phyloP scores from a whole-genome alignment of 2,329 filamentous ascomycete genomes.

The Penicillium nordicum region DNA sequence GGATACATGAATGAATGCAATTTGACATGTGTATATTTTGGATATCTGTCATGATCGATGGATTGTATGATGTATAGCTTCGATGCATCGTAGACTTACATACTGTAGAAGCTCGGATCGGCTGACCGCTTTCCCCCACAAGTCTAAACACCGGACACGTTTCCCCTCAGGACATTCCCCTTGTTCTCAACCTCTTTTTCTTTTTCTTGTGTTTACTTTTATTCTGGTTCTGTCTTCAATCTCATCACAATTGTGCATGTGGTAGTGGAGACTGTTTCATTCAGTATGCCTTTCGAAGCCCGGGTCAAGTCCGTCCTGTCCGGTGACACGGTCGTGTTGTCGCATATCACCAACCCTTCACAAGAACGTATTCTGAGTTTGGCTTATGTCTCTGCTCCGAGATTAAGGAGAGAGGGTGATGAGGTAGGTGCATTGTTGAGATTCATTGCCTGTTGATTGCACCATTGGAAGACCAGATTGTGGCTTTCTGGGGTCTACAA shows the following conservation, averaged over 20 bases:
- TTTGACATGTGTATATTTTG: slow-evolving; percentile 1
- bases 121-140: slow-evolving; percentile 31
- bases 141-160: slow-evolving; percentile 31
- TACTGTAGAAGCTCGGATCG: slow-evolving; percentile 9
- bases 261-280: slow-evolving; percentile 11
- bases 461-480: neutral
- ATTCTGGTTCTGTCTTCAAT: slow-evolving; percentile 11
- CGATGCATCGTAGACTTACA: neutral
- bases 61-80: neutral
- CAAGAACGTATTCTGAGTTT: slow-evolving; percentile 85
- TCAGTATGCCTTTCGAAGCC: slow-evolving; percentile 50
- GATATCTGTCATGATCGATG: neutral
- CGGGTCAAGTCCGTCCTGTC: slow-evolving; percentile 92
- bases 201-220: slow-evolving; percentile 8
- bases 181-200: slow-evolving; percentile 14
- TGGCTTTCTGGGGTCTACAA: neutral
- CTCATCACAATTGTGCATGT: slow-evolving; percentile 10
- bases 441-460: neutral
- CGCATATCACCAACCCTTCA: slow-evolving; percentile 73
- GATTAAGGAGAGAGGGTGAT: slow-evolving; percentile 82
- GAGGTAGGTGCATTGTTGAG: slow-evolving; percentile 53
- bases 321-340: slow-evolving; percentile 84
- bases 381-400: slow-evolving; percentile 86
- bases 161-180: slow-evolving; percentile 25
- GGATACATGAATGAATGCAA: slow-evolving; percentile 23